A percentile compares a stretch with the other conserved stretches of the same genome.
These are phyloP conservation scores for Luffa aegyptiaca DNA, from an alignment of 306 rosid species.

Conservation along the genomic window DNA sequence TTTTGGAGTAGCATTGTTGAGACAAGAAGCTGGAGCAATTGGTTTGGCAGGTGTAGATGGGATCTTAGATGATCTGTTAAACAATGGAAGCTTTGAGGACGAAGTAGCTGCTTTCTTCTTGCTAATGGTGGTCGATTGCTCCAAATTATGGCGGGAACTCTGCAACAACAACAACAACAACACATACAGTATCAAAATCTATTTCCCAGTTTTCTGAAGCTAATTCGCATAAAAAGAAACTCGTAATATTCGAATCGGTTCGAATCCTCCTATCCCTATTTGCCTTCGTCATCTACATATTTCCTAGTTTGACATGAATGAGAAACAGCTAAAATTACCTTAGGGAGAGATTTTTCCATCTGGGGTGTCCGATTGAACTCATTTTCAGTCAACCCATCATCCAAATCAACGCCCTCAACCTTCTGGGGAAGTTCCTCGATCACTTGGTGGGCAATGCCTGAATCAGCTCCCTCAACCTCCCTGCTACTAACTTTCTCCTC, in stretches of 20 bases:
- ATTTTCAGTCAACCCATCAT: constrained; percentile 23
- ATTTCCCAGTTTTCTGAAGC: background rate
- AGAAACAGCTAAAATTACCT: constrained; percentile 25
- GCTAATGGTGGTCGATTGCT: constrained; percentile 23
- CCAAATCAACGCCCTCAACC: constrained; percentile 31
- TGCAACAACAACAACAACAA: constrained; percentile 20
- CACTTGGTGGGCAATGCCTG: constrained; percentile 15
- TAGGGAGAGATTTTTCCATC: constrained; percentile 27
- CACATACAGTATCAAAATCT: background rate
- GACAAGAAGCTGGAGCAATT: constrained; percentile 18
- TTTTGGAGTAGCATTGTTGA: constrained; percentile 39
- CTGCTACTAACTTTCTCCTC: constrained; percentile 18
- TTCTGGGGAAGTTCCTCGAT: constrained; percentile 12
- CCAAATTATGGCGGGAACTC: constrained; percentile 22
- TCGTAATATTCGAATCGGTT: background rate
- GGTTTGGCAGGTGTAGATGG: constrained; percentile 47
- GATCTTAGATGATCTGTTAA: constrained; percentile 31
- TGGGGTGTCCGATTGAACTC: constrained; percentile 30
- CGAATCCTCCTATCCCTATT: background rate
- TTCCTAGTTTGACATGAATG: background rate
- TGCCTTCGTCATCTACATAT: background rate
- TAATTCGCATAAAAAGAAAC: background rate
- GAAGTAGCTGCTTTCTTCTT: constrained; percentile 36
- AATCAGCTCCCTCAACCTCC: constrained; percentile 23
- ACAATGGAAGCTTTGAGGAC: constrained; percentile 23